Base-by-base conservation (phyloP, 148 eudicot species). In the Fallopia convolvulus region DNA sequence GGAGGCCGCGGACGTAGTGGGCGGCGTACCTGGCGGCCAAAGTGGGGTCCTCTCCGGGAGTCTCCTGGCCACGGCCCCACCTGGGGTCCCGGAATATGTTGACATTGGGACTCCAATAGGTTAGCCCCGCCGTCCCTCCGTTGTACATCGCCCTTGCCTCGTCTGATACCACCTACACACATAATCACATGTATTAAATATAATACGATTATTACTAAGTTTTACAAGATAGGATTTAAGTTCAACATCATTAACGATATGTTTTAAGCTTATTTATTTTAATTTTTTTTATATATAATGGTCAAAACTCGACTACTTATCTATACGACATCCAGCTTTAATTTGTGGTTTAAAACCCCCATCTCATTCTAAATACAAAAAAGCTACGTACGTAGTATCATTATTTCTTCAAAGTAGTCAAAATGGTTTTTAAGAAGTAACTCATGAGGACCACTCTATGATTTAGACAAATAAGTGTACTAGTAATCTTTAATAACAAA, bases 91-190 rank as follows among this genome's bases (percentile, higher is more conserved):
- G 80, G n/a, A 92, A 87, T 48, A 94, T 92, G 82, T 94, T 94
- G 85, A 94, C 98, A 76, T 94, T 94, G 21, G 98, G 98, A 77
- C 98, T 94, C 98, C 98, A 94, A 79, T 77, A 94, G 21, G 98
- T 94, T 70, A 94, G 50, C 13, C 98, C 97, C 0, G 89, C 97
- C 72, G 47, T 56, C 39, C 98, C 98, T 56, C 97, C 98, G 75
- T 94, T 94, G 82, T 94, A 94, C 98, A 94, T 92, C 18, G 96
- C 98, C 74, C 98, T 87, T 49, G 91, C 98, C 83, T 94, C 98
- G 71, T 90, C 91, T 0, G 98, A 94, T 41, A 94, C 98, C 71
- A 84, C 97, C 98, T 94, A 48, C 7, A 36, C 46, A 17, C 63
- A 17, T 3, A 6, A 9, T 14, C 41, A 20, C 68, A 47, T 9